Evolutionary conservation across 345 rosid genomes (phyloP).

Genomic region (Eucalyptus curtisii): DNA sequence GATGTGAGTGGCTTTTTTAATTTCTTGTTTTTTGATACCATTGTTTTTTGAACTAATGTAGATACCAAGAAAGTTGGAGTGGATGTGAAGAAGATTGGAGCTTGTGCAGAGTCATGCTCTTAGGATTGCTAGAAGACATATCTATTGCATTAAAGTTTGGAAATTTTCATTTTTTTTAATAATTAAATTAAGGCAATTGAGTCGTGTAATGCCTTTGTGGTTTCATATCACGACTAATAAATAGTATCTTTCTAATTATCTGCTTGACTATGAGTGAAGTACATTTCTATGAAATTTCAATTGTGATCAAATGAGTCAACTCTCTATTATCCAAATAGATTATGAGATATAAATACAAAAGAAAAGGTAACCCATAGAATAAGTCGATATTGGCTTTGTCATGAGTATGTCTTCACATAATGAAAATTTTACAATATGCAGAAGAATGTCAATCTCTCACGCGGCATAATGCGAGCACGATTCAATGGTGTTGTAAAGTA

Average conservation of each 20-base stretch:
- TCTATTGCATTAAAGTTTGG: not conserved
- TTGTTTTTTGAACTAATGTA: not conserved
- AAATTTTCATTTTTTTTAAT: too few relatives aligned
- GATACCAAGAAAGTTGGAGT: not conserved
- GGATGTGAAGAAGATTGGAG: not conserved
- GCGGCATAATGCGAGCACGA: rapidly evolving
- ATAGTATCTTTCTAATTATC: not conserved
- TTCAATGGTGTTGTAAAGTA: too few relatives aligned
- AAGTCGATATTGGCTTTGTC: constrained; percentile 15
- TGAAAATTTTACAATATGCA: not conserved
- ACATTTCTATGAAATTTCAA: not conserved
- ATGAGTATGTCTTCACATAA: not conserved
- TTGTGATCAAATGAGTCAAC: not conserved
- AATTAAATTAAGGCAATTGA: not conserved
- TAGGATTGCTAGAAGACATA: not conserved
- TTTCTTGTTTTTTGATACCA: not conserved
- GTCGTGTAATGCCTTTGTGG: not conserved
- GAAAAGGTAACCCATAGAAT: too few relatives aligned
- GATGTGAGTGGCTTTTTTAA: not conserved
- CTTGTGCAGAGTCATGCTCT: not conserved
- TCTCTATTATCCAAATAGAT: not conserved
- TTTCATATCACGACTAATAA: not conserved
- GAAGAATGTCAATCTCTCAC: not conserved
- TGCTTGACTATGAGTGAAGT: not conserved
- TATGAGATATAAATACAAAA: not conserved